phyloP scores from a whole-genome alignment of 2,329 filamentous ascomycete species.

The Hymenoscyphus linearis region DNA sequence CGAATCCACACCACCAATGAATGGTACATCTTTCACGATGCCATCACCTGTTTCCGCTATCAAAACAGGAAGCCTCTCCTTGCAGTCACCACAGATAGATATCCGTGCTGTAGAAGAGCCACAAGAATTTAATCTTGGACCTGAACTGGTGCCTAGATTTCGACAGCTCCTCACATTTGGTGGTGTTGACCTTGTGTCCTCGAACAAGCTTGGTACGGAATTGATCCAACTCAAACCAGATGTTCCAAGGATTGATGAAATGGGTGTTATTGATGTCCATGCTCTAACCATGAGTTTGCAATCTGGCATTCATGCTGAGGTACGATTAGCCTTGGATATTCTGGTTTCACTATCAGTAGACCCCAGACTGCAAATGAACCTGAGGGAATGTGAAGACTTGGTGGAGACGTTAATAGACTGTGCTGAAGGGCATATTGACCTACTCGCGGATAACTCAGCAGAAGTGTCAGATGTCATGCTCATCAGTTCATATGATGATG shows the following conservation, averaged over 20 bases:
- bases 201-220: slow-evolving; percentile 52
- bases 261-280: slow-evolving; percentile 85
- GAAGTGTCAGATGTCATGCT: slow-evolving; percentile 85
- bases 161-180: slow-evolving; percentile 58
- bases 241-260: slow-evolving; percentile 67
- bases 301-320: slow-evolving; percentile 82
- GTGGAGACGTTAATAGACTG: slow-evolving; percentile 85
- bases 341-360: slow-evolving; percentile 63
- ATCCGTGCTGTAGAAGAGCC: slow-evolving; percentile 6
- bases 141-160: slow-evolving; percentile 49
- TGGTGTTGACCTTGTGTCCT: slow-evolving; percentile 63
- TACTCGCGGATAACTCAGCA: slow-evolving; percentile 75
- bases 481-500: slow-evolving; percentile 80
- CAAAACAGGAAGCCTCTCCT: slow-evolving; percentile 23
- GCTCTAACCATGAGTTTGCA: slow-evolving; percentile 86
- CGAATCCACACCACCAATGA: slow-evolving; percentile 36
- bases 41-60: slow-evolving; percentile 39
- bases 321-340: slow-evolving; percentile 84
- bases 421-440: slow-evolving; percentile 80
- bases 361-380: slow-evolving; percentile 53
- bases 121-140: slow-evolving; percentile 22
- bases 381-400: slow-evolving; percentile 78
- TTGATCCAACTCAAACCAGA: slow-evolving; percentile 67
- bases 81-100: slow-evolving; percentile 25
- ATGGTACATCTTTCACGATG: slow-evolving; percentile 38